phyloP scores from a whole-genome alignment of 148 eudicot species.

The Persicaria maculosa region DNA sequence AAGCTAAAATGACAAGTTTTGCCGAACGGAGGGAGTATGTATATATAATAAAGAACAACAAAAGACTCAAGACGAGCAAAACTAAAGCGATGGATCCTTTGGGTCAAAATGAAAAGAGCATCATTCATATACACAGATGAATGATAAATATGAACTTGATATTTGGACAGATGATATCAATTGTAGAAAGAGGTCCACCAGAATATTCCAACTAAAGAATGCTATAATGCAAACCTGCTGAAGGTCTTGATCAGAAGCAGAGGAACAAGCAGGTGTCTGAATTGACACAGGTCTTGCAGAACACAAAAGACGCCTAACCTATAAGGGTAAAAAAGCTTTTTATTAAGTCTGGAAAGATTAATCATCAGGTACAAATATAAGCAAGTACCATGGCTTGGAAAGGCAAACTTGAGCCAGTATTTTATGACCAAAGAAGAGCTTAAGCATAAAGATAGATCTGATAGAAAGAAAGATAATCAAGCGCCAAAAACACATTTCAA shows the following conservation, averaged over 20 bases:
- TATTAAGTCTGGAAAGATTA: neutral
- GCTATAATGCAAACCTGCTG: conserved; percentile 60
- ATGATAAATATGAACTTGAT: neutral
- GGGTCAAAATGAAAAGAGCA: neutral
- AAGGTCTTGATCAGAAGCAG: conserved; percentile 87
- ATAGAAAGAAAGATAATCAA: neutral
- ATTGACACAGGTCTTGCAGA: conserved; percentile 87
- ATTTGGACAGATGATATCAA: neutral
- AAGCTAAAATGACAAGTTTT: too few relatives aligned
- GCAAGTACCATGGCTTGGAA: neutral
- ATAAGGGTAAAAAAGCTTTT: conserved; percentile 14
- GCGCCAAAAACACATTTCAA: neutral
- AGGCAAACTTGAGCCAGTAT: neutral
- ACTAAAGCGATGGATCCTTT: neutral
- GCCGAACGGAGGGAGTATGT: too few relatives aligned
- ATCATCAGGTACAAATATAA: neutral
- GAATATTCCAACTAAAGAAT: neutral
- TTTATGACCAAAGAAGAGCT: neutral
- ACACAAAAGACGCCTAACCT: conserved; percentile 91
- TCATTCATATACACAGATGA: neutral
- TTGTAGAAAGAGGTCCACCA: neutral
- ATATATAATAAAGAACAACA: neutral
- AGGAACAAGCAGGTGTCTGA: conserved; percentile 70
- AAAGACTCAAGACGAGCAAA: neutral
- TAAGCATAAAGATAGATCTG: neutral